Conservation (phyloP, 1,284 basidiomycete species). For the Moniliophthora roreri region DNA sequence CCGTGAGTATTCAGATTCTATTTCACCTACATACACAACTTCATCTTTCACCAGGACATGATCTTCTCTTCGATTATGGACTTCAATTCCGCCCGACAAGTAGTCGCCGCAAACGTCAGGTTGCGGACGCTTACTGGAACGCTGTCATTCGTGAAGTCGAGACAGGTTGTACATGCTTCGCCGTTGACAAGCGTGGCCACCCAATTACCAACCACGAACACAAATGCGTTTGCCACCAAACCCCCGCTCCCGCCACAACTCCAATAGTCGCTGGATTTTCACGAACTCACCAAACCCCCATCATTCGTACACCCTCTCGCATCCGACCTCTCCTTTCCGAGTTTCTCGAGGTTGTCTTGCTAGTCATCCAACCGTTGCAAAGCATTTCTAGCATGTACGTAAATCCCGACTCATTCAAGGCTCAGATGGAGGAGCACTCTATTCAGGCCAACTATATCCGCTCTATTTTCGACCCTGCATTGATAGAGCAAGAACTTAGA, state of each 20-base stretch:
- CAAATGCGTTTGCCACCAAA: conserved; percentile 56
- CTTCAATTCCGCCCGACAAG: conserved; percentile 73
- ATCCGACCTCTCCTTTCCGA: conserved; percentile 74
- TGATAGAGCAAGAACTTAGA: conserved; percentile 81
- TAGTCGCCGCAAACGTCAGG: conserved; percentile 72
- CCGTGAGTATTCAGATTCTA: conserved; percentile 50
- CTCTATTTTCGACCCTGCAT: conserved; percentile 65
- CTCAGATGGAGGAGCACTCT: conserved; percentile 56
- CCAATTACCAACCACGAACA: conserved; percentile 38
- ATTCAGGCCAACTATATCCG: conserved; percentile 59
- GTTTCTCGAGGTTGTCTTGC: conserved; percentile 80
- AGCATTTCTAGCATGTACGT: conserved; percentile 53
- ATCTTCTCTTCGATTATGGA: conserved; percentile 84
- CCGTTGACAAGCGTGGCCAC: conserved; percentile 61
- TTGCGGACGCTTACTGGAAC: conserved; percentile 83
- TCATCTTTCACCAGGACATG: conserved; percentile 61
- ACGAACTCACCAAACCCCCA: conserved; percentile 43
- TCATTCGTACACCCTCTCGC: conserved; percentile 72
- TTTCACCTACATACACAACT: conserved; percentile 14
- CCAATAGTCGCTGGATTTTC: conserved; percentile 44
- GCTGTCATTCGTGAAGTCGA: conserved; percentile 81
- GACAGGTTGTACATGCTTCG: conserved; percentile 81
- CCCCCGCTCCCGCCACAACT: conserved; percentile 36
- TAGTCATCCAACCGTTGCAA: conserved; percentile 76
- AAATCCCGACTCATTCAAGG: conserved; percentile 48